Evolutionary conservation across 163 green algal species (phyloP), one percentile per base, ranked within the genome.

Genomic region (Chloromonas sp.): DNA sequence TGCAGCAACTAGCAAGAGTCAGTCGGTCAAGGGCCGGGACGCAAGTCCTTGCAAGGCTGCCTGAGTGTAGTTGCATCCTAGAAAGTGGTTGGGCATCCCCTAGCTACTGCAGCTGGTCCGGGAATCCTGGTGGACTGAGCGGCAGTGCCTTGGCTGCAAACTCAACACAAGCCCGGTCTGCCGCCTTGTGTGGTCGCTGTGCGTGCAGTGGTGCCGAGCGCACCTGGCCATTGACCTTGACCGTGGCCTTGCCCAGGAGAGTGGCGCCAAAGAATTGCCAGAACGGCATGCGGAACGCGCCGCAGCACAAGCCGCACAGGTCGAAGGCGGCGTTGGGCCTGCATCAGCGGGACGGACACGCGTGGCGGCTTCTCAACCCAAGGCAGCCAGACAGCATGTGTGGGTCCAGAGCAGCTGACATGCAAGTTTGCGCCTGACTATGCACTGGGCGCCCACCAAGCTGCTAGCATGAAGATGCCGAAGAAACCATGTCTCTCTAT

Each of bases 271-370:
- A 98, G 85, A 98, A 98, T 84, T 93, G 86, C 95, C 94, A 98
- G 83, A 98, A 98, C 14, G 94, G 94, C 93, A 98, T 98, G 78
- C 92, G 83, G 89, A 98, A 98, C 78, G 93, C 92, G 70, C 96
- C 96, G 88, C 96, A 98, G 91, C 91, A 95, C 79, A 98, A 96
- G 78, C 96, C 96, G 89, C 96, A 98, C 70, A 98, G 88, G 87
- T 98, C 96, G 87, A 98, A 98, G 1, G 93, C 91, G n/a, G 95
- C 94, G 87, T 98, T 98, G 61, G 95, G 95, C 89, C 81, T 84
- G 81, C 81, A 60, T 11, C 5, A 11, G 58, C 60, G 60, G 61
- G 61, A 84, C 61, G 11, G 66, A 36, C 36, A 36, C 36, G 36
- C 36, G 36, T 36, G 36, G 36, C 36, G 36, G 36, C 36, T 36